These are phyloP conservation scores for Fusarium cicatricum DNA, from an alignment of 2,329 filamentous ascomycete genomes.

Conservation along the genomic window DNA sequence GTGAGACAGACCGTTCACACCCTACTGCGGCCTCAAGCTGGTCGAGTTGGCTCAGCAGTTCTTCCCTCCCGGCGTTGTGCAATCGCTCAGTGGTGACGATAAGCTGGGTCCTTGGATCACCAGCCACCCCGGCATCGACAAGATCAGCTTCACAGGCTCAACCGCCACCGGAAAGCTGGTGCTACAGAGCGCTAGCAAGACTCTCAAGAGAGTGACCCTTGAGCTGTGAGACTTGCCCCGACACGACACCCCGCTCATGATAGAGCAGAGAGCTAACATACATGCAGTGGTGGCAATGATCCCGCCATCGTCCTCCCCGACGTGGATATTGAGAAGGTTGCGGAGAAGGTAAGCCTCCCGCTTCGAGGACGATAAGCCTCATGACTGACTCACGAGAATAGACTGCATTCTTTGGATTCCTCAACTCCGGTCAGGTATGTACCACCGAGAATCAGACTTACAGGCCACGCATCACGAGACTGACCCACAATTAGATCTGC, in stretches of 20 bases:
- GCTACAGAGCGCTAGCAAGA: conserved; percentile 62
- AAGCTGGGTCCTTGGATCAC: conserved; percentile 67
- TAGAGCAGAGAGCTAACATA: conserved; percentile 24
- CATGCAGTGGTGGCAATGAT: conserved; percentile 60
- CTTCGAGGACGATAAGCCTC: fast-evolving
- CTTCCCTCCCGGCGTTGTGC: conserved; percentile 70
- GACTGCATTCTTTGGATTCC: conserved; percentile 58
- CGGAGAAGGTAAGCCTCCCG: conserved; percentile 45
- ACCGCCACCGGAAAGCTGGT: conserved; percentile 68
- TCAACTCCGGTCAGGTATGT: conserved; percentile 60
- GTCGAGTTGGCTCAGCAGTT: conserved; percentile 64
- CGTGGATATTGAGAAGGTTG: conserved; percentile 56
- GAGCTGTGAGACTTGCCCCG: conserved; percentile 53
- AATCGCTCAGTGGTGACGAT: conserved; percentile 67
- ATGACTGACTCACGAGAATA: not conserved
- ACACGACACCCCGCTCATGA: fast-evolving
- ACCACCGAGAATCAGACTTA: no score
- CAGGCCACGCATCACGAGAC: not conserved
- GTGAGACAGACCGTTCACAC: conserved; percentile 56
- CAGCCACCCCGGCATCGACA: conserved; percentile 65
- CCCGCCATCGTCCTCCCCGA: conserved; percentile 66
- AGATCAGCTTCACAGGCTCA: conserved; percentile 71
- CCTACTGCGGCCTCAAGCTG: conserved; percentile 67
- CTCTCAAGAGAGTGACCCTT: conserved; percentile 67
- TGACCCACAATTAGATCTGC: conserved; percentile 29